Base-by-base conservation (phyloP, 2,329 filamentous ascomycete species). In the Pseudocercospora crystallina region DNA sequence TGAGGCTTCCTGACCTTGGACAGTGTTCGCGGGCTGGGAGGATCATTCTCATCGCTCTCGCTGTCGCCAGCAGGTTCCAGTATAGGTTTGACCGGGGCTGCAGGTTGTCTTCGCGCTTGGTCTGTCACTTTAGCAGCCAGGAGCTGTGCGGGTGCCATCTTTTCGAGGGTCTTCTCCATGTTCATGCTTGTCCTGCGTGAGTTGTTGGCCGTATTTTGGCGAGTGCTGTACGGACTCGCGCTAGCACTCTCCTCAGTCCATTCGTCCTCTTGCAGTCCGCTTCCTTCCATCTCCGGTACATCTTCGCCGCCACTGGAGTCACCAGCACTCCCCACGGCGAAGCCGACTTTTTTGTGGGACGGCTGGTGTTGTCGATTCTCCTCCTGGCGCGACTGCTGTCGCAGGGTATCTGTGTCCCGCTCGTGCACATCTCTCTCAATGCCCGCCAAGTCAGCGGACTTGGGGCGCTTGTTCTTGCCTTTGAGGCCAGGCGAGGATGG, bases 241-340 rank as follows among this genome's bases (percentile, higher is more conserved):
- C 65, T 68, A 8, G 62, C 61, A 39, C 66, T 69, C 45, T 69
- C 63, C 40, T 69, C 67, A 8, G 66, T 69, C 67, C 67, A 69
- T 29, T 68, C 67, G 40, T 68, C 66, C 39, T 69, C 67, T 20
- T 67, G 61, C 54, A 61, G 38, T 10, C 58, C 63, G 47, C 53
- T 59, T 15, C 58, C 65, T 39, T 65, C 63, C 59, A 66, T 61
- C 29, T 62, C 50, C 29, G 59, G 50, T 14, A 29, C 40, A 17
- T 66, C 60, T 39, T 64, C 65, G 20, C 57, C 60, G 45, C 58
- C 56, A 36, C 54, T 62, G 30, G 53, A 55, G 29, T 61, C 64
- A n/a, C 53, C 55, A 8, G 49, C 50, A 43, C 60, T 64, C 7
- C 65, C 65, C 12, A 67, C 64, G 13, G 61, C 63, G 43, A 68